Evolutionary conservation across 345 rosid genomes (phyloP).

Genomic region (Balakata baccata): DNA sequence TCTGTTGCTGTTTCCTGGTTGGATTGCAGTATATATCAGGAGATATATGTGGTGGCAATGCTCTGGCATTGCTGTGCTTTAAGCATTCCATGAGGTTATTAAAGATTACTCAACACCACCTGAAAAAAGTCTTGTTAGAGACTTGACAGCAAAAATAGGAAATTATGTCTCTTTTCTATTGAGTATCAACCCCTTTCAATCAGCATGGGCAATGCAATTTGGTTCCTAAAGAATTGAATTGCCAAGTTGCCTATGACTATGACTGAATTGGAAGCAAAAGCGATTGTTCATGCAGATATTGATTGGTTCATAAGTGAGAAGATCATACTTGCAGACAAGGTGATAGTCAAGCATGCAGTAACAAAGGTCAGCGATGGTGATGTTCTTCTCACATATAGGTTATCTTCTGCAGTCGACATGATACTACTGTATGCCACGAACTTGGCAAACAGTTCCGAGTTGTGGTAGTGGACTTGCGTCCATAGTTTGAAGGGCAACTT

Average conservation of each 20-base stretch:
- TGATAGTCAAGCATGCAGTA: conserved; percentile 82
- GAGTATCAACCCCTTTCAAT: conserved; percentile 90
- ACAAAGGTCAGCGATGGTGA: conserved; percentile 88
- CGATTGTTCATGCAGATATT: conserved; percentile 65
- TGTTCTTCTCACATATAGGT: conserved; percentile 89
- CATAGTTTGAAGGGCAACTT: conserved; percentile 85
- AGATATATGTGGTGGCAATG: conserved; percentile 86
- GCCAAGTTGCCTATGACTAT: conserved; percentile 65
- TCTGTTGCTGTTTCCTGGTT: conserved; percentile 48
- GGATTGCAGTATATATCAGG: conserved; percentile 86
- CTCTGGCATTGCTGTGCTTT: conserved; percentile 97
- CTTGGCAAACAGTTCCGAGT: conserved; percentile 78
- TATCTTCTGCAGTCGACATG: conserved; percentile 90
- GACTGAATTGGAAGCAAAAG: conserved; percentile 75
- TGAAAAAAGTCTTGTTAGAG: conserved; percentile 72
- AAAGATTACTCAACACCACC: conserved; percentile 74
- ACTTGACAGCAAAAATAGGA: conserved; percentile 76
- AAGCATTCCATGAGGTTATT: conserved; percentile 83
- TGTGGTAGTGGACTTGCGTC: conserved; percentile 87
- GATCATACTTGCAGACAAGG: conserved; percentile 65
- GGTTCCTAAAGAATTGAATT: conserved; percentile 68
- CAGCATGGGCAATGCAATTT: conserved; percentile 94
- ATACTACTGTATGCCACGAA: conserved; percentile 81
- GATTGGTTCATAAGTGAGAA: conserved; percentile 78
- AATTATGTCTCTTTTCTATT: conserved; percentile 81